These are phyloP conservation scores for Ustilago trichophora DNA, from an alignment of 1,284 basidiomycete species.

Conservation along the genomic window DNA sequence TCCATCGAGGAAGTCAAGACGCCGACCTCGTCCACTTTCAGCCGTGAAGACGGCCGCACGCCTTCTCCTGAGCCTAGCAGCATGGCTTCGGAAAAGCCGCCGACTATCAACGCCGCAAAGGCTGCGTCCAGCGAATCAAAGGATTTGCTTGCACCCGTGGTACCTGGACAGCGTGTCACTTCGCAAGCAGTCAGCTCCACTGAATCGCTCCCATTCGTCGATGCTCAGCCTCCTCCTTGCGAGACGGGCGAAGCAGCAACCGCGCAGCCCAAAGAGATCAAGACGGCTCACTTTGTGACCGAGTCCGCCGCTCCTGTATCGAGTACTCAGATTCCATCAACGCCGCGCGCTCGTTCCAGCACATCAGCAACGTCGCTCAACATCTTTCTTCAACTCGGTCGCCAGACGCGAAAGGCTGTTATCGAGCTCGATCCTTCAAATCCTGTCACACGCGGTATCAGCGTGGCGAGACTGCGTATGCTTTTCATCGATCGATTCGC, in stretches of 20 bases:
- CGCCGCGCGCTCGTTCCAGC: slow-evolving; percentile 11
- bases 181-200: slow-evolving; percentile 45
- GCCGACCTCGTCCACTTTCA: slow-evolving; percentile 32
- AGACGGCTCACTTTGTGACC: neutral
- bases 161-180: slow-evolving; percentile 11
- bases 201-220: slow-evolving; percentile 51
- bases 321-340: neutral
- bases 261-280: neutral
- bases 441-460: slow-evolving; percentile 67
- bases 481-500: slow-evolving; percentile 95
- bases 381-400: slow-evolving; percentile 88
- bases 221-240: slow-evolving; percentile 27
- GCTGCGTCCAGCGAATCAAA: slow-evolving; percentile 2
- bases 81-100: slow-evolving; percentile 1
- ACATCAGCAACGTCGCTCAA: slow-evolving; percentile 15
- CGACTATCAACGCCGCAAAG: neutral
- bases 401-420: slow-evolving; percentile 87
- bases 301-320: neutral
- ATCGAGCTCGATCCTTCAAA: slow-evolving; percentile 70
- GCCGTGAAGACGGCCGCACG: slow-evolving; percentile 7
- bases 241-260: slow-evolving; percentile 13
- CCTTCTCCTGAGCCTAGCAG: slow-evolving; percentile 13
- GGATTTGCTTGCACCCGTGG: slow-evolving; percentile 18
- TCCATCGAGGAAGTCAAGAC: slow-evolving; percentile 50
- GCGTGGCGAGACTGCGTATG: slow-evolving; percentile 79